Conservation (phyloP, 495 filamentous ascomycete genomes). For the Annulohypoxylon bovei region DNA sequence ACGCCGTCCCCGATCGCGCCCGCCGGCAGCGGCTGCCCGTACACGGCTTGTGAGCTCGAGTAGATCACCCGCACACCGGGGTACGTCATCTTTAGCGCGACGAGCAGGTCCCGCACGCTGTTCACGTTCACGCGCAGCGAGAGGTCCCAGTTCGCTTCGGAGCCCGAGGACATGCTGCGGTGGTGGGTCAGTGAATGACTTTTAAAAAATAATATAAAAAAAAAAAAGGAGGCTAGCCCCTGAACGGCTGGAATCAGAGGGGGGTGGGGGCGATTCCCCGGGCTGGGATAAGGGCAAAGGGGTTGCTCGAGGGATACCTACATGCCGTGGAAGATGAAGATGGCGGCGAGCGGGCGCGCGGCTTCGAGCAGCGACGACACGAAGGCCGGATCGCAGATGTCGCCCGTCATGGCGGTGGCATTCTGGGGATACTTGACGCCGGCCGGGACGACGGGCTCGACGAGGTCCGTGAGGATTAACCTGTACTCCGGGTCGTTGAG, state of each 20-base stretch:
- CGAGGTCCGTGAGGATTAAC: conserved; percentile 72
- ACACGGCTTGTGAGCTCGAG: conserved; percentile 57
- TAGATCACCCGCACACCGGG: conserved; percentile 74
- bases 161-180: conserved; percentile 74
- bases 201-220: too few relatives aligned
- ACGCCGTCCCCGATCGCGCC: conserved; percentile 54
- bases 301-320: background rate
- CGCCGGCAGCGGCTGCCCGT: conserved; percentile 50
- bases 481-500: conserved; percentile 65
- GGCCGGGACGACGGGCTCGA: conserved; percentile 64
- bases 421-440: conserved; percentile 63
- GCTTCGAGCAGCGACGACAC: conserved; percentile 58
- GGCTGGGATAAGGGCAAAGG: background rate
- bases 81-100: conserved; percentile 64
- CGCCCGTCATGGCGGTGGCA: conserved; percentile 65
- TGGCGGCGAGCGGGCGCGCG: conserved; percentile 63
- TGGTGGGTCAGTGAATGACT: background rate
- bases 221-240: background rate
- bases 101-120: conserved; percentile 70
- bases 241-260: background rate
- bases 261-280: background rate
- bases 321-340: conserved; percentile 86
- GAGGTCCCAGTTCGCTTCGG: conserved; percentile 79
- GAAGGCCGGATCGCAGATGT: conserved; percentile 66
- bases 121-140: conserved; percentile 80